Evolutionary conservation across 1,139 yeast species (phyloP).

Genomic region (Sugiyamaella pinicola): DNA sequence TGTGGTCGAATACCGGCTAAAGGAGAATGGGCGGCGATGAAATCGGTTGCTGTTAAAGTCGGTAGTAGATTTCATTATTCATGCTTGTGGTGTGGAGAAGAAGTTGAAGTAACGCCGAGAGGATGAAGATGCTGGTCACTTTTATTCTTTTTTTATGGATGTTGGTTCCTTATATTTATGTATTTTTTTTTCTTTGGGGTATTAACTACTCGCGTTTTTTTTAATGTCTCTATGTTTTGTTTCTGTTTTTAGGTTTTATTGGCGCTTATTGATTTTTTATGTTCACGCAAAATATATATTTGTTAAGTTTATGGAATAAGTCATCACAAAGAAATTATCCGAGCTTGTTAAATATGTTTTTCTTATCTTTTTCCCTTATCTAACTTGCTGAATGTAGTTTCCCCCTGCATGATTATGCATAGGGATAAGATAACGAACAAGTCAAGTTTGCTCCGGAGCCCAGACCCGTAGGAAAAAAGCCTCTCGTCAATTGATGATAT

Average conservation of each 20-base stretch:
- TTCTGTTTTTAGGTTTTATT: conserved; percentile 9
- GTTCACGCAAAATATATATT: conserved; percentile 3
- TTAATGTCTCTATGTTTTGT: conserved; percentile 13
- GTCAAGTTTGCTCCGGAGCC: too few relatives aligned
- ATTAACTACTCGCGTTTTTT: background rate
- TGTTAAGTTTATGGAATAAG: background rate
- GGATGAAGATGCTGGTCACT: conserved; percentile 2
- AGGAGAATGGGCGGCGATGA: conserved; percentile 93
- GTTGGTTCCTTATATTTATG: background rate
- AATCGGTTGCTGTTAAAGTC: conserved; percentile 61
- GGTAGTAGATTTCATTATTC: conserved; percentile 44
- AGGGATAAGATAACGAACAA: conserved; percentile 1
- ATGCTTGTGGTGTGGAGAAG: conserved; percentile 73
- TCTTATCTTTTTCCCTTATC: conserved; percentile 1
- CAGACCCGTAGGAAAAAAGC: too few relatives aligned
- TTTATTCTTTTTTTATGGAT: background rate
- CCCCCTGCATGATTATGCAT: conserved; percentile 12
- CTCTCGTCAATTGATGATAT: too few relatives aligned
- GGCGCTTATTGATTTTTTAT: conserved; percentile 11
- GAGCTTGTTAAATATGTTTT: background rate
- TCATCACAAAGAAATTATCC: background rate
- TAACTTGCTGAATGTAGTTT: background rate
- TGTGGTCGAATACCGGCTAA: conserved; percentile 94
- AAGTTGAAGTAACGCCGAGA: conserved; percentile 50
- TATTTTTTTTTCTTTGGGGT: conserved; percentile 9